Evolutionary conservation across 768 basidiomycete species (phyloP).

Genomic region (Sarcodon aspratus): DNA sequence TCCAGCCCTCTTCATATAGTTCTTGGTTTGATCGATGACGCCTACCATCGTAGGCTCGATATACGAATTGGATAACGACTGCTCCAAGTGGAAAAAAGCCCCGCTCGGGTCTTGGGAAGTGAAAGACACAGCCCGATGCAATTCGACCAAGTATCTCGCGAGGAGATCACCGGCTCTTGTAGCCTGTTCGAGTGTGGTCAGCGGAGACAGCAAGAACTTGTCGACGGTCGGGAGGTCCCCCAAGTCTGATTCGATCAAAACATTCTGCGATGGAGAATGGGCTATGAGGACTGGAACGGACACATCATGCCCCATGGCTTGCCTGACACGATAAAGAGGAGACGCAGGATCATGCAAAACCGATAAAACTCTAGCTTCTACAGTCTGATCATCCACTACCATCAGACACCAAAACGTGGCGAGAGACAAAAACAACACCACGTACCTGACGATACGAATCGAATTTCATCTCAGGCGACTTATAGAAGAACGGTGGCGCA

Average conservation of each 20-base stretch:
- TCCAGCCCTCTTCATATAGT: conserved; percentile 2
- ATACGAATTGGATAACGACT: neutral
- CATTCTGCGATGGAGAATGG: neutral
- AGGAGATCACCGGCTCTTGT: neutral
- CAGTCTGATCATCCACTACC: neutral
- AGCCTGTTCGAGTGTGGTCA: neutral
- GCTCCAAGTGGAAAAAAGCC: neutral
- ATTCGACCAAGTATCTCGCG: neutral
- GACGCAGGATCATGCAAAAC: neutral
- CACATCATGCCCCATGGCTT: neutral
- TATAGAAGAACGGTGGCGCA: neutral
- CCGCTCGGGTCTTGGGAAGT: neutral
- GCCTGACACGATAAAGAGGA: neutral
- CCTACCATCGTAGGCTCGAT: neutral
- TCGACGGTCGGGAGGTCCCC: neutral
- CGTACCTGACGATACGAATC: neutral
- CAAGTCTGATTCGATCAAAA: neutral
- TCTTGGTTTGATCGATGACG: neutral
- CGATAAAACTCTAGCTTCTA: neutral
- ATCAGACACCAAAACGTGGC: neutral
- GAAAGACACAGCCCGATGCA: neutral
- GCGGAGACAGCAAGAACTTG: neutral
- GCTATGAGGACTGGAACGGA: neutral
- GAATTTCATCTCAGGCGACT: neutral
- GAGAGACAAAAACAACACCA: neutral